Evolutionary conservation across 768 basidiomycete species (phyloP).

Genomic region (Phylloporus rhodoxanthus): DNA sequence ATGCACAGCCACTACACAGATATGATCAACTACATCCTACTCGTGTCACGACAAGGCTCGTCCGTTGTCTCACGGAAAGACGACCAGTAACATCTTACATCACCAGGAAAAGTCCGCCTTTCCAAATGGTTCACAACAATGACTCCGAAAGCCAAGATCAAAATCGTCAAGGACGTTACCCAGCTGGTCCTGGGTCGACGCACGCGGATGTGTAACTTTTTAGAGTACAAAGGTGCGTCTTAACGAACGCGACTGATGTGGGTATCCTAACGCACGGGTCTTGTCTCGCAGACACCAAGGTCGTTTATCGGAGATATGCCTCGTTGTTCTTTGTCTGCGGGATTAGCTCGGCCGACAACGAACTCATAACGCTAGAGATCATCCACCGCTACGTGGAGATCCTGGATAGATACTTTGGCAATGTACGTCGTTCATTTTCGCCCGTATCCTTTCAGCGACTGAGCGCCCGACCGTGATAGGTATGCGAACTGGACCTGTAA

Average conservation of each 20-base stretch:
- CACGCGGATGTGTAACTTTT: conserved; percentile 90
- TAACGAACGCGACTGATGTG: background rate
- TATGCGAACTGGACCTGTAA: conserved; percentile 90
- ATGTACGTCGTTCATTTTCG: conserved; percentile 25
- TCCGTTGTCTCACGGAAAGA: conserved; percentile 10
- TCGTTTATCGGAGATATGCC: conserved; percentile 93
- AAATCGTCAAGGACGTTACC: conserved; percentile 94
- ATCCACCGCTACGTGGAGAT: conserved; percentile 93
- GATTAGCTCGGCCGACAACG: conserved; percentile 80
- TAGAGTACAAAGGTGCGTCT: conserved; percentile 87
- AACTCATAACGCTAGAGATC: conserved; percentile 85
- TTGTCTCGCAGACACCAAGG: conserved; percentile 56
- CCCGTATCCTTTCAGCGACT: background rate
- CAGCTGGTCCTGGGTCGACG: conserved; percentile 85
- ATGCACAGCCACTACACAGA: conserved; percentile 23
- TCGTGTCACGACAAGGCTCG: conserved; percentile 87
- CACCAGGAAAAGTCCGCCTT: conserved; percentile 81
- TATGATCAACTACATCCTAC: conserved; percentile 91
- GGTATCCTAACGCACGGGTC: background rate
- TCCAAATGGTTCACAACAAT: conserved; percentile 95
- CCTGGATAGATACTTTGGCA: conserved; percentile 57
- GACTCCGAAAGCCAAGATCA: conserved; percentile 71
- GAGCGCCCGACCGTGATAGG: conserved; percentile 37
- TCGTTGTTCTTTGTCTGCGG: conserved; percentile 94
- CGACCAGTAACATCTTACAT: conserved; percentile 7